These are phyloP conservation scores for Suillus subluteus DNA, from an alignment of 768 basidiomycete species.

Conservation along the genomic window DNA sequence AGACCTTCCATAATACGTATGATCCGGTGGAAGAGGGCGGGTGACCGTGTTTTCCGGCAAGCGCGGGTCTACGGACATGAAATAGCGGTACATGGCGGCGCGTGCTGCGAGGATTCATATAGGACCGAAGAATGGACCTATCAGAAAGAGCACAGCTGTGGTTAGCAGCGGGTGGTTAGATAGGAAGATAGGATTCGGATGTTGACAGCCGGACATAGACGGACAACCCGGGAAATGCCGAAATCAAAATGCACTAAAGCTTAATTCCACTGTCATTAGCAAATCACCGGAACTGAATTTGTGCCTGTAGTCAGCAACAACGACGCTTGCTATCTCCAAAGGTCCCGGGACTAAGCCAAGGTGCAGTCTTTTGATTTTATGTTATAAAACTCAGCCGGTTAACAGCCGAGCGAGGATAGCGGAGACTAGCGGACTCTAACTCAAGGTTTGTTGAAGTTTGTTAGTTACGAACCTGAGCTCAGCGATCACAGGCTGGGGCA, in stretches of 20 bases:
- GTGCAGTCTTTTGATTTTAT: not conserved
- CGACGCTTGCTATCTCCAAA: not conserved
- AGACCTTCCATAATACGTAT: slow-evolving; percentile 23
- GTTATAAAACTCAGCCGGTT: not conserved
- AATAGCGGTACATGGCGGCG: slow-evolving; percentile 21
- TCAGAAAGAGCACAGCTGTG: slow-evolving; percentile 3
- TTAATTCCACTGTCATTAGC: slow-evolving; percentile 34
- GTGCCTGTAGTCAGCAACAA: slow-evolving; percentile 6
- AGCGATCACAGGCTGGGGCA: too few species aligned
- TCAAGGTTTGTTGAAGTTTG: slow-evolving; percentile 27
- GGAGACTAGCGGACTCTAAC: slow-evolving; percentile 21
- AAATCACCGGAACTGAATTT: slow-evolving; percentile 29
- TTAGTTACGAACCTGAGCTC: slow-evolving; percentile 10
- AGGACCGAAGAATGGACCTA: slow-evolving; percentile 17
- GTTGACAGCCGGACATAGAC: slow-evolving; percentile 36
- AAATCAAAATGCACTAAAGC: slow-evolving; percentile 37
- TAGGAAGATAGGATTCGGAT: slow-evolving; percentile 1
- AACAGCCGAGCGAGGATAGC: not conserved
- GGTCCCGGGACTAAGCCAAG: slow-evolving; percentile 4
- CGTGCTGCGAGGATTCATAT: slow-evolving; percentile 5
- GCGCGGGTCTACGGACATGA: slow-evolving; percentile 39
- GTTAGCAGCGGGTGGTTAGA: slow-evolving; percentile 11
- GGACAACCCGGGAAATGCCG: slow-evolving; percentile 26
- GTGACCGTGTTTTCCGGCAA: slow-evolving; percentile 28
- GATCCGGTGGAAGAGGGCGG: slow-evolving; percentile 33